phyloP scores from a whole-genome alignment of 441 rosid species.

The Populus hybrid region DNA sequence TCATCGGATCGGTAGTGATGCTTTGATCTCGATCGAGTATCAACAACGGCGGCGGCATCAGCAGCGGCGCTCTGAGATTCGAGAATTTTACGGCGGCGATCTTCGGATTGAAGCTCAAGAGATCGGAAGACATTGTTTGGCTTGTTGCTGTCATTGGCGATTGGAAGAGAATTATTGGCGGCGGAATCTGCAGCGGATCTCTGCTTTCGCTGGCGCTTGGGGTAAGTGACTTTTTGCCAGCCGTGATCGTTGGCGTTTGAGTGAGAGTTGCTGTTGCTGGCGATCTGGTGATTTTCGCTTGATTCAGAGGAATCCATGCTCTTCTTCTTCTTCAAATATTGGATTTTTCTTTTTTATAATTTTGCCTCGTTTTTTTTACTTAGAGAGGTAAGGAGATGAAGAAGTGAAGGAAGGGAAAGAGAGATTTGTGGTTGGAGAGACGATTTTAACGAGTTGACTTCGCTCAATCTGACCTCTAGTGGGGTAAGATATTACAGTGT shows the following conservation, averaged over 20 bases:
- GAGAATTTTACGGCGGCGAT: constrained; percentile 49
- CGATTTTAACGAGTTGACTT: not conserved
- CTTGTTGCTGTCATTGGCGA: constrained; percentile 34
- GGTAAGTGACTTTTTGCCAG: constrained; percentile 73
- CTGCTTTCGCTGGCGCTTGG: constrained; percentile 63
- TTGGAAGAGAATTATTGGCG: constrained; percentile 9
- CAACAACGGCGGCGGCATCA: constrained; percentile 16
- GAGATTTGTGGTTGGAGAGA: not conserved
- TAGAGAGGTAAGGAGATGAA: too few species aligned
- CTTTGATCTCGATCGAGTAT: constrained; percentile 34
- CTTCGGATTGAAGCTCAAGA: constrained; percentile 59
- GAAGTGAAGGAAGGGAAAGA: not conserved
- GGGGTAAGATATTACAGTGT: not conserved
- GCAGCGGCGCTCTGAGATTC: constrained; percentile 45
- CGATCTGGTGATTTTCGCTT: constrained; percentile 24
- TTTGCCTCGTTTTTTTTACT: not conserved
- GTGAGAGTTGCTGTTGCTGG: constrained; percentile 20
- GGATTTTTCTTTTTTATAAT: constrained; percentile 14
- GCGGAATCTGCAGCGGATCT: constrained; percentile 37
- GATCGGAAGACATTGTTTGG: constrained; percentile 47
- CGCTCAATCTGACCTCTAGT: not conserved
- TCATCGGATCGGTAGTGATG: constrained; percentile 50
- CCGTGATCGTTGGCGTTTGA: constrained; percentile 49
- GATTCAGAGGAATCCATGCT: constrained; percentile 53
- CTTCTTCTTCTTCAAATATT: not conserved